Evolutionary conservation across 345 rosid genomes (phyloP).

Genomic region (Citrus reticulata): DNA sequence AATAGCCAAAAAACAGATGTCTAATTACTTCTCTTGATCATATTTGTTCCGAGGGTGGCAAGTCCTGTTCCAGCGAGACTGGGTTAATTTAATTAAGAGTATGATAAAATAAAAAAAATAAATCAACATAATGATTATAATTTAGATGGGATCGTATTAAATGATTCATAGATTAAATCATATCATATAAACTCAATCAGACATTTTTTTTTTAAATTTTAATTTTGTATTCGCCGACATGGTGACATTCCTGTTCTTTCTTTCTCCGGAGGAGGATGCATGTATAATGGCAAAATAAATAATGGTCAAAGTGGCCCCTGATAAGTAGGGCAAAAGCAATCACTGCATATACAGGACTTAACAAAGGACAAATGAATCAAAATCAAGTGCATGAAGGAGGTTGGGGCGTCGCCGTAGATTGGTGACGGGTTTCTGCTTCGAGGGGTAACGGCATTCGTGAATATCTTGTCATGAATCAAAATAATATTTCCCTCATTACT

Average conservation of each 20-base stretch:
- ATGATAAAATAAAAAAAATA: too few species aligned
- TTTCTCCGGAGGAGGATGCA: background rate
- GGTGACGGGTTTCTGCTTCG: background rate
- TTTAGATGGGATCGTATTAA: too few species aligned
- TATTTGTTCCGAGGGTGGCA: too few species aligned
- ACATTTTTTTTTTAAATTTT: background rate
- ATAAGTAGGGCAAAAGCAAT: background rate
- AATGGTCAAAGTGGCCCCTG: constrained; percentile 5
- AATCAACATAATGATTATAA: too few species aligned
- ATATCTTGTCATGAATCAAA: too few species aligned
- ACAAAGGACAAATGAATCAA: background rate
- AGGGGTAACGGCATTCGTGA: background rate
- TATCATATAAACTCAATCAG: too few species aligned
- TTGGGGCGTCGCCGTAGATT: background rate
- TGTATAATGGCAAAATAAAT: background rate
- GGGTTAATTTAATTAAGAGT: too few species aligned
- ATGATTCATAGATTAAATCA: too few species aligned
- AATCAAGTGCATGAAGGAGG: background rate
- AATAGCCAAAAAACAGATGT: too few species aligned
- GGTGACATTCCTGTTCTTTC: background rate
- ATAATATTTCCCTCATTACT: background rate
- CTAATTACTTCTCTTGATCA: too few species aligned
- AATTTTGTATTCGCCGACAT: background rate
- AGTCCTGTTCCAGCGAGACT: too few species aligned
- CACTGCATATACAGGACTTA: background rate